phyloP scores from a whole-genome alignment of 2,329 filamentous ascomycete species.

The Neobulgaria alba region DNA sequence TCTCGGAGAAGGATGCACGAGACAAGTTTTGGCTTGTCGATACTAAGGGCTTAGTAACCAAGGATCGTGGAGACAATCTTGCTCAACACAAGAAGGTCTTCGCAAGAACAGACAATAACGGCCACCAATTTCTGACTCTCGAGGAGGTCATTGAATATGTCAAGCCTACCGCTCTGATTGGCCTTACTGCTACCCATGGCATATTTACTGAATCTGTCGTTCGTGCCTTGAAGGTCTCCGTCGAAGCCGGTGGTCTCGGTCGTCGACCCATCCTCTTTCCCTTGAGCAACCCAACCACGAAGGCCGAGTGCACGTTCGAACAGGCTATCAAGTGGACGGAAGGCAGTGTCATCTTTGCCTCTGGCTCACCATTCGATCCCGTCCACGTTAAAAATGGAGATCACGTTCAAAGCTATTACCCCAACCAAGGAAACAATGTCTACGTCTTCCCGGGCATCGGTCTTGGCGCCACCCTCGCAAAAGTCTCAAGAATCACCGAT shows the following conservation, averaged over 20 bases:
- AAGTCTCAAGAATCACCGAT: constrained; percentile 79
- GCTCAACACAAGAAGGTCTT: constrained; percentile 82
- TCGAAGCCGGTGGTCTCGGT: constrained; percentile 56
- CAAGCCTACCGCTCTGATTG: constrained; percentile 88
- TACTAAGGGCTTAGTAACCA: constrained; percentile 89
- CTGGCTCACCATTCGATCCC: constrained; percentile 81
- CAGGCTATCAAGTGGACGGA: constrained; percentile 87
- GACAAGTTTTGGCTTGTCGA: constrained; percentile 97
- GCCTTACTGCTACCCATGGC: constrained; percentile 87
- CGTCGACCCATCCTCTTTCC: constrained; percentile 89
- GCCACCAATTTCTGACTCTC: constrained; percentile 66
- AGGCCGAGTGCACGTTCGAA: constrained; percentile 97
- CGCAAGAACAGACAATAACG: constrained; percentile 54
- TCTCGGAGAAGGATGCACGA: constrained; percentile 78
- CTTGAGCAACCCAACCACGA: constrained; percentile 89
- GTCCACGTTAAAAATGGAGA: constrained; percentile 56
- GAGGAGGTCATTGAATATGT: constrained; percentile 92
- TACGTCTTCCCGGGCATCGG: constrained; percentile 97
- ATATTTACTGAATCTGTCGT: constrained; percentile 87
- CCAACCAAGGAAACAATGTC: constrained; percentile 77
- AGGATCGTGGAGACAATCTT: constrained; percentile 86
- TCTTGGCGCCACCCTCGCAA: constrained; percentile 83
- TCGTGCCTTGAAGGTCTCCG: constrained; percentile 55
- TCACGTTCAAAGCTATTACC: constrained; percentile 58
- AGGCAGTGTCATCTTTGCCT: constrained; percentile 86